Conservation (phyloP, 2,329 filamentous ascomycete species). For the Epichloe hybrida region DNA sequence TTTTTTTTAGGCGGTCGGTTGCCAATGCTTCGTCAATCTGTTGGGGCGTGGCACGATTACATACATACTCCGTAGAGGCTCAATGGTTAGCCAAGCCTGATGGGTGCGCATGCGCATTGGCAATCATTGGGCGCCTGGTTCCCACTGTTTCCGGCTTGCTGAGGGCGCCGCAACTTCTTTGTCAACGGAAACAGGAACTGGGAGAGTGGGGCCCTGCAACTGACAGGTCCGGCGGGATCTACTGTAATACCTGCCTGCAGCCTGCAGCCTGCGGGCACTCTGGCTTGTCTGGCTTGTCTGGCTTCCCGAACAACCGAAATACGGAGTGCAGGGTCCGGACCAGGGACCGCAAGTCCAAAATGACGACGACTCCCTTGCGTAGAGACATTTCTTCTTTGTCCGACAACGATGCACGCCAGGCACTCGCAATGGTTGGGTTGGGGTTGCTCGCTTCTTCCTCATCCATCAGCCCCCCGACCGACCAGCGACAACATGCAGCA, state of each 20-base stretch:
- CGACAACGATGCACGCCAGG: not conserved
- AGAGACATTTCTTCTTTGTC: not conserved
- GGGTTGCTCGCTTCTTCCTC: not conserved
- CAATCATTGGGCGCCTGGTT: not conserved
- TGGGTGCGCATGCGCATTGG: not conserved
- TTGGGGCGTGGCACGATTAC: slow-evolving; percentile 1
- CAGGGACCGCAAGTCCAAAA: not conserved
- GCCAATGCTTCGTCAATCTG: slow-evolving; percentile 7
- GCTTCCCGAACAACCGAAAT: too few species aligned
- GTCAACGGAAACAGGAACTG: not conserved
- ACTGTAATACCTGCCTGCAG: too few species aligned
- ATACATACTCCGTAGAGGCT: slow-evolving; percentile 1
- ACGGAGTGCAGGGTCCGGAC: too few species aligned
- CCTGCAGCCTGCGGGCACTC: too few species aligned
- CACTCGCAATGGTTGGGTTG: not conserved
- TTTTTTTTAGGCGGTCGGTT: not conserved
- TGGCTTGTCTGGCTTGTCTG: too few species aligned
- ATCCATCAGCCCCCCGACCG: too few species aligned
- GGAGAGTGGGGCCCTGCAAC: not conserved
- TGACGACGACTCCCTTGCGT: not conserved
- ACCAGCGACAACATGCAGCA: too few species aligned
- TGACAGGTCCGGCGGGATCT: not conserved
- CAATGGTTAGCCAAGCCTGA: slow-evolving; percentile 2
- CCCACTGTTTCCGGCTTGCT: slow-evolving; percentile 4
- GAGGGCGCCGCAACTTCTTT: not conserved